Conservation (phyloP, 2,329 filamentous ascomycete species). For the Fusarium sp. region DNA sequence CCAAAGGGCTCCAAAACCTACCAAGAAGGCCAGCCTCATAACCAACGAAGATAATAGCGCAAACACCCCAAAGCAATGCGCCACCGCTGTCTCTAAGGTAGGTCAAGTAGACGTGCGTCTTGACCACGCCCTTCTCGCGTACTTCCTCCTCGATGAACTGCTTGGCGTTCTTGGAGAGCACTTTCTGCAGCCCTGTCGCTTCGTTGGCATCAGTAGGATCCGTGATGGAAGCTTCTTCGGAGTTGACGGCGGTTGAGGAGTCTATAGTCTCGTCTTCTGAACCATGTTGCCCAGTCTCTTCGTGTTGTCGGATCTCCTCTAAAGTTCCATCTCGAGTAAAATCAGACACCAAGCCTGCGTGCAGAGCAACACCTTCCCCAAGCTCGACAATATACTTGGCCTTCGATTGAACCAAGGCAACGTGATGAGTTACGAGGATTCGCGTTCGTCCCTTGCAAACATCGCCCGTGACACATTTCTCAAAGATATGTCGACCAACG, state of each 20-base stretch:
- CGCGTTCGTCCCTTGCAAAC: constrained; percentile 76
- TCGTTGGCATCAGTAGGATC: constrained; percentile 55
- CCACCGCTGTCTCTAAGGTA: constrained; percentile 77
- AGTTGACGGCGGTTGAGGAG: constrained; percentile 63
- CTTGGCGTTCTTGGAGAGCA: constrained; percentile 64
- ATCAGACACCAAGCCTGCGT: constrained; percentile 74
- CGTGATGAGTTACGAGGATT: constrained; percentile 84
- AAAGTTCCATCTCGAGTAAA: constrained; percentile 67
- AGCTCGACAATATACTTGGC: constrained; percentile 81
- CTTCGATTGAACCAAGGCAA: constrained; percentile 74
- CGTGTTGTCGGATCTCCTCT: constrained; percentile 67
- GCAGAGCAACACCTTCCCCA: constrained; percentile 72
- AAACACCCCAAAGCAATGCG: constrained; percentile 67
- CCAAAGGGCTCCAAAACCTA: constrained; percentile 39
- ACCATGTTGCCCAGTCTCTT: constrained; percentile 58
- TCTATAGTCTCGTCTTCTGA: constrained; percentile 60
- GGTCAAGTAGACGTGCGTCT: constrained; percentile 71
- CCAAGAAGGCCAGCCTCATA: constrained; percentile 67
- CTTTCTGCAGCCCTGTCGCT: constrained; percentile 59
- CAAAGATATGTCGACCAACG: constrained; percentile 81
- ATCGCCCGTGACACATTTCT: constrained; percentile 77
- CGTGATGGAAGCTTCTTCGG: constrained; percentile 59
- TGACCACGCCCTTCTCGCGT: constrained; percentile 77
- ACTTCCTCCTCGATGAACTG: constrained; percentile 82
- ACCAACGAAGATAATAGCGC: constrained; percentile 63